Conservation (phyloP, 2,329 filamentous ascomycete species). For the Fusarium miscanthi region DNA sequence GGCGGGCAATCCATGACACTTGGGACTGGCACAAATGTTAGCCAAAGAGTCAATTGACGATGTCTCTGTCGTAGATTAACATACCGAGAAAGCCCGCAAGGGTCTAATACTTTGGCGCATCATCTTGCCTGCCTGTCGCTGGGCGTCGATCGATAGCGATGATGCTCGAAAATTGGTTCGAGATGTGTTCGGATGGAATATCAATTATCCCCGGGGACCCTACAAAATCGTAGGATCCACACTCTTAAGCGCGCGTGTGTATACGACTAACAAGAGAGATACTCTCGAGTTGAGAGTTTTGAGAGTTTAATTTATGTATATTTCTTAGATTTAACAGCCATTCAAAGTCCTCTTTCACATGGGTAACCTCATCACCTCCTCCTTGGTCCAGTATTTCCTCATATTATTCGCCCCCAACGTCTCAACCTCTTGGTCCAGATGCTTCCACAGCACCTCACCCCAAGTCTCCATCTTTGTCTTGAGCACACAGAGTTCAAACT, state of each 20-base stretch:
- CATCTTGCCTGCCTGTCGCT: conserved; percentile 46
- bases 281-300: too few relatives aligned
- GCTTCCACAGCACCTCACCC: conserved; percentile 81
- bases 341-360: conserved; percentile 60
- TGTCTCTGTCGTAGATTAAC: rapidly evolving
- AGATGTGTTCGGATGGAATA: background rate
- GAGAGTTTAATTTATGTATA: too few relatives aligned
- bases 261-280: background rate
- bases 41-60: background rate
- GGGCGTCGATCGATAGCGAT: conserved; percentile 39
- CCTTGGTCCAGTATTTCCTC: conserved; percentile 81
- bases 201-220: background rate
- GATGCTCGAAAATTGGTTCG: conserved; percentile 35
- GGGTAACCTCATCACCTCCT: conserved; percentile 77
- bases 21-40: conserved; percentile 34
- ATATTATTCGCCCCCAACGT: conserved; percentile 84
- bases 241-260: background rate
- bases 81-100: conserved; percentile 43
- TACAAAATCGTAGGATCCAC: background rate
- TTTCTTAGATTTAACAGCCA: too few relatives aligned
- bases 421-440: conserved; percentile 86
- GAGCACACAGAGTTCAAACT: conserved; percentile 68
- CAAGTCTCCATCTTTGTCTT: conserved; percentile 80
- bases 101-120: conserved; percentile 45
- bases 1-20: conserved; percentile 40